A percentile compares a stretch with the other conserved stretches of the same genome.
phyloP scores from a whole-genome alignment of 2,329 filamentous ascomycete genomes.

The Aspergillus hortae region DNA sequence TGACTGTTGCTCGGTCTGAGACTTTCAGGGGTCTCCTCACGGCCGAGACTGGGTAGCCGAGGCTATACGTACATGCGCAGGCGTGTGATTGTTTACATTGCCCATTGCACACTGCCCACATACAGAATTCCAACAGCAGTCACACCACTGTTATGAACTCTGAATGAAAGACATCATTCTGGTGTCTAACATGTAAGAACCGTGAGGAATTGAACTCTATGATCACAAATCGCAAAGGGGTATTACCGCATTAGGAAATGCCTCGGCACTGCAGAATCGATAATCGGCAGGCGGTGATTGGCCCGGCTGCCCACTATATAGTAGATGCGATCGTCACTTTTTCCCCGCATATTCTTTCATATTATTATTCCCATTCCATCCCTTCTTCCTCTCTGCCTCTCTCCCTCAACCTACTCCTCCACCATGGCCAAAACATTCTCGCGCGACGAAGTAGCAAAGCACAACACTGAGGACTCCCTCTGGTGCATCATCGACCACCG shows the following conservation, averaged over 20 bases:
- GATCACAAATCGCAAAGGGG: background rate
- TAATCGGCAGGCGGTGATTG: conserved; percentile 16
- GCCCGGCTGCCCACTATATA: conserved; percentile 1
- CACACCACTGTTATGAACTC: too few relatives aligned
- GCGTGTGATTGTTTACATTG: too few relatives aligned
- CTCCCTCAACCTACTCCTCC: background rate
- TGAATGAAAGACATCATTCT: too few relatives aligned
- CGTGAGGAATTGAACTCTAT: background rate
- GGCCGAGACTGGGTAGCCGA: background rate
- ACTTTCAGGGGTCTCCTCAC: too few relatives aligned
- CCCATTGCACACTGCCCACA: too few relatives aligned
- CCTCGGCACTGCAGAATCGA: conserved; percentile 11
- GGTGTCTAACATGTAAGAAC: too few relatives aligned
- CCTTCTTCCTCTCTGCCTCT: background rate
- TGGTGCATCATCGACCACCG: conserved; percentile 85
- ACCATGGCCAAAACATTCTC: conserved; percentile 34
- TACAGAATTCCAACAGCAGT: too few relatives aligned
- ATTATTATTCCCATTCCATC: background rate
- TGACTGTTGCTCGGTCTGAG: background rate
- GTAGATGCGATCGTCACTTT: background rate
- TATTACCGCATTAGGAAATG: conserved; percentile 9
- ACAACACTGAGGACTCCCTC: conserved; percentile 70
- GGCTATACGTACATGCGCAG: background rate
- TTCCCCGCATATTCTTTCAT: background rate
- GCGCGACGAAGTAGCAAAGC: conserved; percentile 64